phyloP scores from a whole-genome alignment of 2,329 filamentous ascomycete species.

The Laburnicola sp. region DNA sequence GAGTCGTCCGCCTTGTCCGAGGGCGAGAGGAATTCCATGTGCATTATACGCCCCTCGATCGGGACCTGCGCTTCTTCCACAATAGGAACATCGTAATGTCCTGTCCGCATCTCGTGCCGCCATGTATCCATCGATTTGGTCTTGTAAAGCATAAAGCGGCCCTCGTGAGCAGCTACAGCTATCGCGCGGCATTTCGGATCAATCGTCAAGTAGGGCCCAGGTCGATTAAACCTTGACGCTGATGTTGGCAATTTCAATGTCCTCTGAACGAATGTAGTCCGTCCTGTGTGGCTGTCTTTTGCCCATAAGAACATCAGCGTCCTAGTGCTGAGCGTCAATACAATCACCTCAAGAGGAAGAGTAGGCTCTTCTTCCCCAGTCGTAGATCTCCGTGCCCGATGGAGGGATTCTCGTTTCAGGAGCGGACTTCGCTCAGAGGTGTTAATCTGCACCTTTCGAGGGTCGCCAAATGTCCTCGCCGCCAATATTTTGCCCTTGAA shows the following conservation, averaged over 20 bases:
- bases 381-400: conserved; percentile 18
- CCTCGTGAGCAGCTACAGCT: conserved; percentile 71
- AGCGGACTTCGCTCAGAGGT: conserved; percentile 24
- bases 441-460: conserved; percentile 24
- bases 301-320: conserved; percentile 79
- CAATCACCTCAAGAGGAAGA: conserved; percentile 74
- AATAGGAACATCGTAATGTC: conserved; percentile 62
- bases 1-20: conserved; percentile 66
- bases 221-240: conserved; percentile 56
- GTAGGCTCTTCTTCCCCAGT: conserved; percentile 25
- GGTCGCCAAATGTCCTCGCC: conserved; percentile 70
- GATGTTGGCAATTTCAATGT: conserved; percentile 63
- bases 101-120: conserved; percentile 50
- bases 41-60: conserved; percentile 72
- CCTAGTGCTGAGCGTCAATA: conserved; percentile 73
- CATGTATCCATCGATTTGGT: conserved; percentile 60
- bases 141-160: conserved; percentile 71
- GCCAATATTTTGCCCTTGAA: conserved; percentile 79
- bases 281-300: conserved; percentile 48
- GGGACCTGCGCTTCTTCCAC: conserved; percentile 51
- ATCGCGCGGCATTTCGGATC: conserved; percentile 70
- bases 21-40: conserved; percentile 84
- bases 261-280: conserved; percentile 63
- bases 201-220: conserved; percentile 70
- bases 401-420: conserved; percentile 17